A percentile compares a stretch with the other conserved stretches of the same genome.
phyloP scores from a whole-genome alignment of 139 green algal genomes.

The Axilococcus clingmanii region DNA sequence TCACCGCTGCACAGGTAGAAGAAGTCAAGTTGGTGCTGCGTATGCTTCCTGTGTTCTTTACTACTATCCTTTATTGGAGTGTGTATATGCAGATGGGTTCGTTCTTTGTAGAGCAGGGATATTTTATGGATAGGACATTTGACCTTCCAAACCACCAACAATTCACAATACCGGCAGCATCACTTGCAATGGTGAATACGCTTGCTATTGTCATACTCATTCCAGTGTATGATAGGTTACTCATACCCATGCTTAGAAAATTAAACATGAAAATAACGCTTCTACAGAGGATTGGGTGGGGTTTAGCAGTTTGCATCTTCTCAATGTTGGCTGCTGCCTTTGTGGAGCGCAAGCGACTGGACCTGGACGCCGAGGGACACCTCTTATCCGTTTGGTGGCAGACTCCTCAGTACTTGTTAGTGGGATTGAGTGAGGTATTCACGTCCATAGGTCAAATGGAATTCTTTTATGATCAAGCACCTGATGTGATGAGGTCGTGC shows the following conservation, averaged over 20 bases:
- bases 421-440: slow-evolving; percentile 76
- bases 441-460: slow-evolving; percentile 85
- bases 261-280: slow-evolving; percentile 47
- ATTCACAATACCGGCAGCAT: slow-evolving; percentile 69
- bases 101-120: slow-evolving; percentile 84
- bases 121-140: slow-evolving; percentile 58
- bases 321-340: slow-evolving; percentile 60
- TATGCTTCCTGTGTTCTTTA: slow-evolving; percentile 82
- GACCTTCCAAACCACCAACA: slow-evolving; percentile 6
- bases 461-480: slow-evolving; percentile 93
- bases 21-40: slow-evolving; percentile 88
- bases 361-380: slow-evolving; percentile 23
- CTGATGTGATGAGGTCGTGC: slow-evolving; percentile 84
- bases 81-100: slow-evolving; percentile 86
- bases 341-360: slow-evolving; percentile 59
- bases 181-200: slow-evolving; percentile 80
- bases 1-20: slow-evolving; percentile 60
- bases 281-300: slow-evolving; percentile 73
- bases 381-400: slow-evolving; percentile 60
- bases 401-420: slow-evolving; percentile 71
- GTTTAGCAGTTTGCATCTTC: slow-evolving; percentile 60
- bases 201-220: slow-evolving; percentile 72
- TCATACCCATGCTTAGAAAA: slow-evolving; percentile 51
- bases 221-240: slow-evolving; percentile 70
- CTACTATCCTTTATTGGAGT: slow-evolving; percentile 84